Evolutionary conservation across 352 stramenopile species (phyloP), one percentile per base, ranked within the genome.

Genomic region (Pseudoperonospora humuli): DNA sequence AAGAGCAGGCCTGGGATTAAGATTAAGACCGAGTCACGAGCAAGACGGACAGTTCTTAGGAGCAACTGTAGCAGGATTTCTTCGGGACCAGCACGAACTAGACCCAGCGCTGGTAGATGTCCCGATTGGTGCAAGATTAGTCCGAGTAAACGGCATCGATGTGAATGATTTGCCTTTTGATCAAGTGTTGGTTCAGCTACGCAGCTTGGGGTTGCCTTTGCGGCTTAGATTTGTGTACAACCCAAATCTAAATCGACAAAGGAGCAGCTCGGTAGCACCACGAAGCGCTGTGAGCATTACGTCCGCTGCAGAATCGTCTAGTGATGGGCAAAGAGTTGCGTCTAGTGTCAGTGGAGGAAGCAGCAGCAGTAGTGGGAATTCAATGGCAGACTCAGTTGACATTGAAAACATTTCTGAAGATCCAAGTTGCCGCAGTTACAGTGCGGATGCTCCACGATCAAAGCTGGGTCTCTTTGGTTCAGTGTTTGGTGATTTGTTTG

Each of bases 401-500:
- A 18, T 29, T 10, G 21, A 32, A 21, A 56, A 47, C 13, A 15
- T 18, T 25, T 23, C 29, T 3, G 27, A 21, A 15, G 35, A 48
- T 23, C 9, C 45, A 2, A 44, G 44, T 23, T 49, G 70, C 18
- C 55, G 72, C 6, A 77, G 70, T 41, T 78, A 78, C 45, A 84
- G 60, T 28, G 65, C 84, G 20, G 71, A 87, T 40, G 55, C 61
- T 7, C 28, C 43, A 2, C 67, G 65, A 8, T 69, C 66, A 11
- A 64, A 62, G 1, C 58, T 66, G 21, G 56, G 70, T 26, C 61
- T 86, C 14, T 77, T 88, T 38, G 65, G 64, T 7, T 69, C 67
- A 1, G 66, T 91, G 19, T 78, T 91, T 44, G 67, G 61, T 18
- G 73, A 91, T 47, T 57, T 86, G 17, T 88, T 91, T 62, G 71